Evolutionary conservation across 2,329 filamentous ascomycete genomes (phyloP).

Genomic region (Penicillium sp.): DNA sequence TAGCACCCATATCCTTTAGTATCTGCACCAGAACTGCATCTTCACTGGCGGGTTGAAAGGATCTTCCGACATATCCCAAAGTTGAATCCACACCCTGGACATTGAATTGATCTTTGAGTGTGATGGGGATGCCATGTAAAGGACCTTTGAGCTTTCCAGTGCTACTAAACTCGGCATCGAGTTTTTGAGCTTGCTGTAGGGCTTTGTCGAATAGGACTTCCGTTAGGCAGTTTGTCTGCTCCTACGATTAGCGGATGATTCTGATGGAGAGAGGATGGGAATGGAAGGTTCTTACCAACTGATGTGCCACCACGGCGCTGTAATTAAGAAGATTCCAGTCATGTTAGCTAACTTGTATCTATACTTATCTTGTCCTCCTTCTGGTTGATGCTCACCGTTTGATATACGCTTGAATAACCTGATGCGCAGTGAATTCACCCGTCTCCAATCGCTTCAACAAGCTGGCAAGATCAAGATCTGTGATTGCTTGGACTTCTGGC

Average conservation of each 20-base stretch:
- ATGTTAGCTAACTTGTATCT: neutral
- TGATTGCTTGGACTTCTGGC: constrained; percentile 36
- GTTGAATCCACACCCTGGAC: constrained; percentile 64
- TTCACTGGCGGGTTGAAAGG: constrained; percentile 56
- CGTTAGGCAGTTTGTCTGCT: constrained; percentile 47
- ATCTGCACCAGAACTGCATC: constrained; percentile 60
- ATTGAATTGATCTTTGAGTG: constrained; percentile 68
- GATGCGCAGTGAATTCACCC: constrained; percentile 38
- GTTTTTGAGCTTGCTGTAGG: constrained; percentile 37
- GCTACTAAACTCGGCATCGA: constrained; percentile 37
- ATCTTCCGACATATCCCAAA: constrained; percentile 62
- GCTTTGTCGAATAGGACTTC: constrained; percentile 46
- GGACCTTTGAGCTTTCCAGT: constrained; percentile 55
- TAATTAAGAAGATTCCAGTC: neutral
- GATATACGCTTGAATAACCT: constrained; percentile 41
- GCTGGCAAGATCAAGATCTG: constrained; percentile 37
- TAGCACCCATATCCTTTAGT: constrained; percentile 56
- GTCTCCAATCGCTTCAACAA: constrained; percentile 31
- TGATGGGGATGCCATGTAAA: constrained; percentile 61
- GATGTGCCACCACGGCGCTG: constrained; percentile 39
- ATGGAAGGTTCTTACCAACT: constrained; percentile 26
- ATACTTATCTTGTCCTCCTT: neutral
- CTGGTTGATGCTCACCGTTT: constrained; percentile 35
- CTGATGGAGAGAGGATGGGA: neutral
- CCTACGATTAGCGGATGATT: neutral